phyloP scores from a whole-genome alignment of 2,329 filamentous ascomycete species.

The Trichophyton rubrum region DNA sequence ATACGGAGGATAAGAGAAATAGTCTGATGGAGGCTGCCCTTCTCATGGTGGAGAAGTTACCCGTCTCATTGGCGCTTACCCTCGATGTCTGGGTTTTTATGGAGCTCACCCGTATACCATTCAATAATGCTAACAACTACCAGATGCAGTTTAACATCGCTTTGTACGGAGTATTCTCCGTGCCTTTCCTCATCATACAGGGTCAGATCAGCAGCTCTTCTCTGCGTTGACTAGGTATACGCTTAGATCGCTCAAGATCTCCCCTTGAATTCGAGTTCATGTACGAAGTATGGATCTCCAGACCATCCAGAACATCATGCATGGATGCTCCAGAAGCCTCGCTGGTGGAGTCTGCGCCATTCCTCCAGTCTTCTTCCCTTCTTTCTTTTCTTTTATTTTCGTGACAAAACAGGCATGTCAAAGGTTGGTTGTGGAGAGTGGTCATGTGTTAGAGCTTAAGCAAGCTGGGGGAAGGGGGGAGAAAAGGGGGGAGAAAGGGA shows the following conservation, averaged over 20 bases:
- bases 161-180: background rate
- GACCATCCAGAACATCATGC: background rate
- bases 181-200: background rate
- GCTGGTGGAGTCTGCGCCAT: background rate
- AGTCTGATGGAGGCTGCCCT: background rate
- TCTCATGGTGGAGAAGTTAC: background rate
- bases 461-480: background rate
- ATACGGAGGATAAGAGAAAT: background rate
- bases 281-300: background rate
- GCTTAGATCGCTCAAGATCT: background rate
- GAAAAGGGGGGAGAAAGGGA: background rate
- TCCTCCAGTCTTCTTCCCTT: background rate
- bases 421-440: background rate
- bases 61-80: background rate
- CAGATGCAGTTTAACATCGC: background rate
- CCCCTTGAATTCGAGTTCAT: background rate
- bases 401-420: background rate
- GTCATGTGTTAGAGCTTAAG: background rate
- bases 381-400: conserved; percentile 1
- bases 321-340: background rate
- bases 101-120: background rate
- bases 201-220: background rate
- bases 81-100: background rate
- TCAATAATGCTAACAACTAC: background rate
- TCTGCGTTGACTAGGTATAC: background rate